Base-by-base conservation (phyloP, 1,284 basidiomycete genomes). In the Rhodofomes roseus region DNA sequence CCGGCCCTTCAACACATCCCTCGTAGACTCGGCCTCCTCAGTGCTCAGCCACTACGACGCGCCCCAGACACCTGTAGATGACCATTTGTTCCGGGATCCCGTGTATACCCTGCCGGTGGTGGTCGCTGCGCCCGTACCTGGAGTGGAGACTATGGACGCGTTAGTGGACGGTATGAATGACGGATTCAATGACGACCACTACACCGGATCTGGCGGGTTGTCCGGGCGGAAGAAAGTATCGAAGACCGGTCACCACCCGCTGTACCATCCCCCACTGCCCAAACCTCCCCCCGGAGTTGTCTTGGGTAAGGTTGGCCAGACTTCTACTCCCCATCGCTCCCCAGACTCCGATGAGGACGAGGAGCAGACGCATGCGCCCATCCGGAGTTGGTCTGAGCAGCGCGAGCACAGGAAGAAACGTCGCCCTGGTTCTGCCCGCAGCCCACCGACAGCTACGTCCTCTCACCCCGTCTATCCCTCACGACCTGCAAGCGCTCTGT, bases 81-180 rank as follows among this genome's bases (percentile, higher is more conserved):
- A 75, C 59, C 69, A 68, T 27, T 70, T 71, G 40, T 81, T 81
- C 34, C 70, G 70, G 46, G 77, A 79, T 50, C 79, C 78, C 9
- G 73, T 81, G 54, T 79, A 82, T 44, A 70, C 79, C 52, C 84
- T 87, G 60, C 80, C 86, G 20, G 85, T 86, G n/a, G 72, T 90
- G 40, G 89, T 93, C 16, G 82, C 89, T 39, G 89, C 90, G 23
- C 89, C 90, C 11, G 76, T 89, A 8, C 71, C 89, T 4, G 89
- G 89, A 8, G 90, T 93, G 16, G 90, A 92, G 73, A 84, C 84
- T 9, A 89, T 93, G 86, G 92, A 94, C 69, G 90, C 90, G 16
- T 74, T 94, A 57, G 91, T 93, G 16, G 91, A 92, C 65, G 87
- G 87, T 12, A 92, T 94, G 88, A 92, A 92, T 67, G 85, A 61